Evolutionary conservation across 208 protist species (phyloP), one percentile per base, ranked within the genome.

Genomic region (Leptomonas seymouri): DNA sequence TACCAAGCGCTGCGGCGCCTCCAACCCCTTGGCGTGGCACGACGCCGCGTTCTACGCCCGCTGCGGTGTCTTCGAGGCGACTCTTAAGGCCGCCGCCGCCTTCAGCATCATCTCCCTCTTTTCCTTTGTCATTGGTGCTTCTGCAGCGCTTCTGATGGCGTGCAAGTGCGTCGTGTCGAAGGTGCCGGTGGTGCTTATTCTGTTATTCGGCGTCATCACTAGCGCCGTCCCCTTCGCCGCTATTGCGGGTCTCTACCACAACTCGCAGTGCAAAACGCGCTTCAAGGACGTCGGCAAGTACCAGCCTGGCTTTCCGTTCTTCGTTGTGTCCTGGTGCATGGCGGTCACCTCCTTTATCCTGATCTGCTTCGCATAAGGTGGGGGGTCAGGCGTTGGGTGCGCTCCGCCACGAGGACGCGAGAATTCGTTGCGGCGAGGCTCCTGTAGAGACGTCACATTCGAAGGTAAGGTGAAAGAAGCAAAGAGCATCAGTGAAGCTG

Each of bases 51-150:
- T 66, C 67, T 73, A 67, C 58, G 71, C 50, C 21, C 3, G 18
- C 20, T 79, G 78, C 66, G 72, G 72, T 57, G 72, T 79, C 50
- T 70, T 78, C 30, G 63, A 79, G 68, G 78, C 78, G 2, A 64
- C 58, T 25, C 64, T 83, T 42, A 79, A 83, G 68, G 51, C 72
- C 14, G 78, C 55, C 18, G 69, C 76, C 14, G 50, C 76, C 46
- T 81, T 76, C 61, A 63, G 65, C 60, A 77, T 76, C 66, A 72
- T 78, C 34, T 63, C 67, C 46, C 28, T 72, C 56, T 62, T 62
- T 36, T 31, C 57, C 31, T 72, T 72, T 48, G 54, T 67, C 2
- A 72, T 79, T n/a, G 67, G 74, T 46, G 59, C 70, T 8, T 48
- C 49, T 7, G 20, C 9, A n/a, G 23, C 63, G 28, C 16, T 69